Evolutionary conservation across 2,329 filamentous ascomycete genomes (phyloP).

Genomic region (Amylocarpus encephaloides): DNA sequence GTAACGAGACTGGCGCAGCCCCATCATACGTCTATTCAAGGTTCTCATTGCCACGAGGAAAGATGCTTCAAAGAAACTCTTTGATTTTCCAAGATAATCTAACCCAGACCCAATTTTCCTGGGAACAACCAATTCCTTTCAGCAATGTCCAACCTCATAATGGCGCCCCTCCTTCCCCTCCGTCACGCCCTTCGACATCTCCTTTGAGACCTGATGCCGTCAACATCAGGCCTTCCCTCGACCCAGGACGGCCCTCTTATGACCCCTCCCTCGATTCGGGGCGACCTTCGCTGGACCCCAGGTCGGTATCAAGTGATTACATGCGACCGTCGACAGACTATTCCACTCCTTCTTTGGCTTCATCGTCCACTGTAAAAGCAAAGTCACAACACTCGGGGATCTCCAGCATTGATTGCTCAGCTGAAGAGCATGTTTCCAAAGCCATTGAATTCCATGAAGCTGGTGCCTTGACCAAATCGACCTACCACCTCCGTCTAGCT

Average conservation of each 20-base stretch:
- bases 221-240: constrained; percentile 42
- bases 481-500: constrained; percentile 88
- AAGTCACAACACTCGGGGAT: constrained; percentile 45
- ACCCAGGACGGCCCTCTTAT: constrained; percentile 40
- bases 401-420: constrained; percentile 61
- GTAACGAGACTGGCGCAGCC: constrained; percentile 43
- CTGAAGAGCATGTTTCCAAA: constrained; percentile 84
- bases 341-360: constrained; percentile 26
- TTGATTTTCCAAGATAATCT: constrained; percentile 49
- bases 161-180: constrained; percentile 54
- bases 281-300: constrained; percentile 43
- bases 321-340: constrained; percentile 43
- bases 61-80: constrained; percentile 65
- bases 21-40: constrained; percentile 83
- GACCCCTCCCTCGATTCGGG: constrained; percentile 43
- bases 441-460: constrained; percentile 86
- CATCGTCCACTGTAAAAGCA: constrained; percentile 32
- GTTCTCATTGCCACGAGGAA: constrained; percentile 76
- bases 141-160: constrained; percentile 39
- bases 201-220: constrained; percentile 34
- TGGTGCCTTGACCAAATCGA: constrained; percentile 84
- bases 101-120: constrained; percentile 50
- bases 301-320: constrained; percentile 43
- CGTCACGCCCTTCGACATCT: constrained; percentile 53
- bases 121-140: constrained; percentile 49